Conservation (phyloP, 176 grass and related monocot genomes). For the Secale cereale region DNA sequence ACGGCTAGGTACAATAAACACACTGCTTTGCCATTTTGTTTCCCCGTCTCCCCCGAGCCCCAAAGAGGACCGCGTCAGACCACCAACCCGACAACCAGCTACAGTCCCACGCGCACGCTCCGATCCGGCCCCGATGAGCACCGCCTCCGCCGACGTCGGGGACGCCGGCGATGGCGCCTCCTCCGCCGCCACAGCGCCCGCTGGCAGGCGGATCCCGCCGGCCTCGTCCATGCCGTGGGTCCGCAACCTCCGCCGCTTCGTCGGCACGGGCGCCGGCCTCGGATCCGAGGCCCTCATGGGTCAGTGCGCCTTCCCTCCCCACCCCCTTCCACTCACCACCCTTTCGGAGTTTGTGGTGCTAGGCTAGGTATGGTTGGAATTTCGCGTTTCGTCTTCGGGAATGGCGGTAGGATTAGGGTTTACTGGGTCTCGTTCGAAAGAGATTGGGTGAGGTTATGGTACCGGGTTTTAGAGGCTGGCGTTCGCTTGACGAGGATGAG, state of each 20-base stretch:
- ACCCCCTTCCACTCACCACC: neutral
- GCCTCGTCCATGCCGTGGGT: slow-evolving; percentile 95
- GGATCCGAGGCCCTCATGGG: slow-evolving; percentile 96
- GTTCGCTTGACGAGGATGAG: neutral
- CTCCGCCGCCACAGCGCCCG: slow-evolving; percentile 24
- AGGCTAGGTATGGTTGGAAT: neutral
- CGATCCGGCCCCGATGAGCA: slow-evolving; percentile 63
- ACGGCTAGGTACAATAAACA: neutral
- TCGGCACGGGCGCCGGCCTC: slow-evolving; percentile 80
- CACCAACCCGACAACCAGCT: neutral
- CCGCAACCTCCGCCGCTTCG: slow-evolving; percentile 88
- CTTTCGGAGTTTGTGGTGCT: neutral
- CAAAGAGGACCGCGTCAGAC: neutral
- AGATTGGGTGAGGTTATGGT: neutral
- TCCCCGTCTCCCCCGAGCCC: neutral
- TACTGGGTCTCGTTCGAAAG: slow-evolving; percentile 5
- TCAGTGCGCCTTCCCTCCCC: slow-evolving; percentile 24
- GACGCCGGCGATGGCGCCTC: slow-evolving; percentile 39
- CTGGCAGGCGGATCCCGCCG: slow-evolving; percentile 68
- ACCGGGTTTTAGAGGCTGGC: neutral
- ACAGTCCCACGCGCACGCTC: slow-evolving; percentile 17
- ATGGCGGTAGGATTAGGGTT: slow-evolving; percentile 27
- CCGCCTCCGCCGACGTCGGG: slow-evolving; percentile 45
- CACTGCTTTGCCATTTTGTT: neutral
- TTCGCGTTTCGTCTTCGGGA: neutral